Evolutionary conservation across 2,329 filamentous ascomycete genomes (phyloP).

Genomic region (Helotiales sp.): DNA sequence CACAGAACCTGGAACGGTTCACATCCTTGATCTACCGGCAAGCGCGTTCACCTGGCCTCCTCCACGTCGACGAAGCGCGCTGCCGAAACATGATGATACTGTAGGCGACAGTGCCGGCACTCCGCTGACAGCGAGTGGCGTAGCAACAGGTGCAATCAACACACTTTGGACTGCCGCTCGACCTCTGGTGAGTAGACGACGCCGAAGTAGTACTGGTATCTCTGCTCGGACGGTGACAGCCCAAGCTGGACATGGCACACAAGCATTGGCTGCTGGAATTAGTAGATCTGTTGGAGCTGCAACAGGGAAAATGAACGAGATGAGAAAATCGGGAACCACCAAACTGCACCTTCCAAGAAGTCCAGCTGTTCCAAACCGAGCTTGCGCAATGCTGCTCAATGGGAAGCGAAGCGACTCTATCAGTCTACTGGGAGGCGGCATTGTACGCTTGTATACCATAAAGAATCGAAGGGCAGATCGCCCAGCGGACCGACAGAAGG

Average conservation of each 20-base stretch:
- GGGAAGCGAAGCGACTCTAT: constrained; percentile 62
- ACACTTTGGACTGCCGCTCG: constrained; percentile 35
- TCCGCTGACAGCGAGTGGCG: constrained; percentile 43
- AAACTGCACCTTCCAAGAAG: constrained; percentile 68
- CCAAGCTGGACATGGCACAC: constrained; percentile 68
- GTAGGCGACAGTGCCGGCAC: constrained; percentile 44
- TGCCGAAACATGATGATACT: constrained; percentile 17
- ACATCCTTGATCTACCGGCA: constrained; percentile 83
- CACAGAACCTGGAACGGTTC: constrained; percentile 92
- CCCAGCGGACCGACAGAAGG: constrained; percentile 57
- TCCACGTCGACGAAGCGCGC: constrained; percentile 47
- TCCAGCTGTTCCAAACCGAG: constrained; percentile 51
- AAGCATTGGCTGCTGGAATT: constrained; percentile 72
- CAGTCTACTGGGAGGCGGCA: constrained; percentile 64
- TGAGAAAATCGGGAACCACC: constrained; percentile 74
- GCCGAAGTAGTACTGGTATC: constrained; percentile 34
- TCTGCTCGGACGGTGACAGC: constrained; percentile 33
- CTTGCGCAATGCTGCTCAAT: constrained; percentile 66
- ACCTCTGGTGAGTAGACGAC: constrained; percentile 34
- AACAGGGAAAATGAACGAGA: constrained; percentile 69
- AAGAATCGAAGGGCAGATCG: constrained; percentile 49
- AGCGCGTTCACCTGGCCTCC: constrained; percentile 88
- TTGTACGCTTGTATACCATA: constrained; percentile 60
- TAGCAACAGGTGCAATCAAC: constrained; percentile 36
- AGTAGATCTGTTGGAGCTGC: constrained; percentile 69